Evolutionary conservation across 495 filamentous ascomycete species (phyloP).

Genomic region (Neurospora sublineolata): DNA sequence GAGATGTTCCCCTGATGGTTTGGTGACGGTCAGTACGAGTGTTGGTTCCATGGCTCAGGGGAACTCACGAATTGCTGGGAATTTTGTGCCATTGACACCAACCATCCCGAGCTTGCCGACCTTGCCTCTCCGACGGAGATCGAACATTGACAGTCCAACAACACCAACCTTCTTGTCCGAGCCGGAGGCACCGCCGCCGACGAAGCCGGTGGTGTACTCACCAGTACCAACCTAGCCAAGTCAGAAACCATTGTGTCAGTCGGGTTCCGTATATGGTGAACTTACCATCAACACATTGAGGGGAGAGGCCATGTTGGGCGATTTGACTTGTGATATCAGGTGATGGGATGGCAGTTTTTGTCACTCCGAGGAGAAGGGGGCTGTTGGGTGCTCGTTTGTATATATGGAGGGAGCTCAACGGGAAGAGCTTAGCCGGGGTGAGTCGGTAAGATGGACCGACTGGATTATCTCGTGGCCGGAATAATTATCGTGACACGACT

Average conservation of each 20-base stretch:
- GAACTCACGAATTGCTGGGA: constrained; percentile 72
- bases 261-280: constrained; percentile 1
- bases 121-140: constrained; percentile 77
- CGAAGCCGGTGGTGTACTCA: constrained; percentile 91
- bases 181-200: constrained; percentile 61
- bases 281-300: constrained; percentile 80
- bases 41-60: not conserved
- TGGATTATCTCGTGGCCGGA: not conserved
- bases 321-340: not conserved
- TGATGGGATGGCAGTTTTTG: not conserved
- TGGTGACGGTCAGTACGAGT: not conserved
- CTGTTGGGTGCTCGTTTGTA: not conserved
- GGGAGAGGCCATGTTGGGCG: constrained; percentile 1
- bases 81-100: constrained; percentile 77
- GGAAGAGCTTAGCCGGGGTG: not conserved
- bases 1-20: constrained; percentile 60
- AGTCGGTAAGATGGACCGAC: not conserved
- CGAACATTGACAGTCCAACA: constrained; percentile 81
- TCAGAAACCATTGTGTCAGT: constrained; percentile 3
- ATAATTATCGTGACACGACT: not conserved
- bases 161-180: constrained; percentile 93
- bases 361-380: not conserved
- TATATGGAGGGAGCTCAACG: not conserved
- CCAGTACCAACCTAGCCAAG: constrained; percentile 63
- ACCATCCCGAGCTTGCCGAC: constrained; percentile 83